phyloP scores from a whole-genome alignment of 108 stramenopile species.

The Stephanodiscus triporus region DNA sequence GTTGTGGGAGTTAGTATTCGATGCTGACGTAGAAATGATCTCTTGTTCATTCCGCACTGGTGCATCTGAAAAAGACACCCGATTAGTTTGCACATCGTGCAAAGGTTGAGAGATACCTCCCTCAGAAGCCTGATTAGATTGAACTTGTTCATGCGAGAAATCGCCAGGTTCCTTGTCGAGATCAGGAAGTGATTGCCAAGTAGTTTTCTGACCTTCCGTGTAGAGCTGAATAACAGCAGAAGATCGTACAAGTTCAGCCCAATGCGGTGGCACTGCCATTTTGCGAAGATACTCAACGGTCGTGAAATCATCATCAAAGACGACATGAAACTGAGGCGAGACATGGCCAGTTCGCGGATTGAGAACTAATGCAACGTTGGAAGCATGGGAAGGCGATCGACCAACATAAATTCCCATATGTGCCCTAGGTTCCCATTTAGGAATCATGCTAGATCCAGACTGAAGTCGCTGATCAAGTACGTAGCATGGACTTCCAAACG shows the following conservation, averaged over 20 bases:
- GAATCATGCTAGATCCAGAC: slow-evolving; percentile 1
- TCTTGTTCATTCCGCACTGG: no score
- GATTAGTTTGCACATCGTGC: no score
- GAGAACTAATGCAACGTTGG: slow-evolving; percentile 28
- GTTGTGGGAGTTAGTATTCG: no score
- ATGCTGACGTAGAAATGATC: no score
- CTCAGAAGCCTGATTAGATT: no score
- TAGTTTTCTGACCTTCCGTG: no score
- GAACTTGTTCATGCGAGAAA: no score
- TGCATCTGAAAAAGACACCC: no score
- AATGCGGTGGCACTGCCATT: slow-evolving; percentile 2
- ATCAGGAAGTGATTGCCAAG: no score
- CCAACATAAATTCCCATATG: slow-evolving; percentile 36
- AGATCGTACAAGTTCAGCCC: slow-evolving; percentile 5
- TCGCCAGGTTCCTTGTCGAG: no score
- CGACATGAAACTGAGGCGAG: slow-evolving; percentile 39
- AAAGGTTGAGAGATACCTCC: no score
- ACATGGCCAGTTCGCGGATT: slow-evolving; percentile 37
- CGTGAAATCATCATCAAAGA: slow-evolving; percentile 35
- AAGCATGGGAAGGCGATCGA: slow-evolving; percentile 31
- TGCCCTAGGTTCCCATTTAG: slow-evolving; percentile 43
- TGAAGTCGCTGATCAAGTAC: slow-evolving; percentile 27
- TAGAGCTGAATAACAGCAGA: neutral
- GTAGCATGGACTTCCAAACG: slow-evolving; percentile 18
- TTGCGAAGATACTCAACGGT: slow-evolving; percentile 24